These are phyloP conservation scores for Pyricularia sp. DNA, from an alignment of 2,329 filamentous ascomycete genomes.

Conservation along the genomic window DNA sequence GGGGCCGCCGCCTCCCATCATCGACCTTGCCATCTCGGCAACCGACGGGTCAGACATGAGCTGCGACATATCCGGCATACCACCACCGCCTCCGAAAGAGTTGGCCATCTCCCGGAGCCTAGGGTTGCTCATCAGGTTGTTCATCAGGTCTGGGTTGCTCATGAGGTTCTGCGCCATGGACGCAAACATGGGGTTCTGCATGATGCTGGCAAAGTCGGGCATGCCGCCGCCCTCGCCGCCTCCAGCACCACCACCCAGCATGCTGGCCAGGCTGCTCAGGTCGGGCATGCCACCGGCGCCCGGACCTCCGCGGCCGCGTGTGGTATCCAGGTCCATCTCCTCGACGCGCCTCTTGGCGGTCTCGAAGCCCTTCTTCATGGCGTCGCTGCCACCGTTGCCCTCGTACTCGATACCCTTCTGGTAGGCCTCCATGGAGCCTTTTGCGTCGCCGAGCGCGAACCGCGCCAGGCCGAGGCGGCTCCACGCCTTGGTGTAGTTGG, in stretches of 20 bases:
- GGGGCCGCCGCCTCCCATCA: constrained; percentile 32
- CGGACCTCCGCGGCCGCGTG: constrained; percentile 21
- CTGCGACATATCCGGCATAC: constrained; percentile 77
- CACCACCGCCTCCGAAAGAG: constrained; percentile 65
- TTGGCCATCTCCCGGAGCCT: constrained; percentile 79
- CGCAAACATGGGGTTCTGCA: constrained; percentile 98
- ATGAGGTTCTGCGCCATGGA: constrained; percentile 96
- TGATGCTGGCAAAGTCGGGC: constrained; percentile 78
- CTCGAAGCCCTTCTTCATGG: constrained; percentile 96
- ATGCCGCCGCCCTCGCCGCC: constrained; percentile 64
- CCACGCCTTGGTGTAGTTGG: constrained; percentile 96
- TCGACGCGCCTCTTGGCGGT: constrained; percentile 83
- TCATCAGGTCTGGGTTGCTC: constrained; percentile 91
- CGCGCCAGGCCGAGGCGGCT: constrained; percentile 82
- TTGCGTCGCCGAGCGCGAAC: constrained; percentile 84
- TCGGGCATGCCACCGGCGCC: constrained; percentile 60
- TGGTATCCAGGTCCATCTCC: constrained; percentile 52
- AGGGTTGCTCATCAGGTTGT: constrained; percentile 90
- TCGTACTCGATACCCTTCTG: constrained; percentile 86
- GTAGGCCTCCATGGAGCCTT: constrained; percentile 92
- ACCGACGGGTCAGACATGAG: constrained; percentile 91
- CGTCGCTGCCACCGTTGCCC: constrained; percentile 86
- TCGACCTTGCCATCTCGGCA: constrained; percentile 64
- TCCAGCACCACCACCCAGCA: constrained; percentile 48
- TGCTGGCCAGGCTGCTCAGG: constrained; percentile 58